Evolutionary conservation across 805 yeast species (phyloP).

Genomic region (Schwanniomyces pseudopolymorphus): DNA sequence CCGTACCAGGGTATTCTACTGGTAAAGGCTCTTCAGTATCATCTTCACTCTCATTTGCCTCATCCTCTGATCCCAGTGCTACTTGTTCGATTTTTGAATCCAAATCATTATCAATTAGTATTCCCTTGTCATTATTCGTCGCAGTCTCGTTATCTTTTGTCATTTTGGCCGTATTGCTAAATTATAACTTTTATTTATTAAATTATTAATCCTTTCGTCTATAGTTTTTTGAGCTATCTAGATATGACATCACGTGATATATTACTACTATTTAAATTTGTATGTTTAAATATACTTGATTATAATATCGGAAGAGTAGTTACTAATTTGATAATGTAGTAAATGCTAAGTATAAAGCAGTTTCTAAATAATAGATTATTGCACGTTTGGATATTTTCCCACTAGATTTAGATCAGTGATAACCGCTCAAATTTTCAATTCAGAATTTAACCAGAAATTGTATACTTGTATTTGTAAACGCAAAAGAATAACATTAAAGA

Average conservation of each 20-base stretch:
- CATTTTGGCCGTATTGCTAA: neutral
- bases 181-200: neutral
- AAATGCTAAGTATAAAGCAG: too few relatives aligned
- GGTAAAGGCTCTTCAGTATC: conserved; percentile 34
- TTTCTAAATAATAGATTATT: too few relatives aligned
- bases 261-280: too few relatives aligned
- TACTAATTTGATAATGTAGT: too few relatives aligned
- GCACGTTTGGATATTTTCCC: too few relatives aligned
- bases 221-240: neutral
- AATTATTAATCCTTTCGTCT: neutral
- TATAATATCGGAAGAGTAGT: too few relatives aligned
- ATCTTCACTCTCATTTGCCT: conserved; percentile 25
- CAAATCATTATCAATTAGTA: conserved; percentile 3
- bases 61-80: conserved; percentile 16
- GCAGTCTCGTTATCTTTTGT: neutral
- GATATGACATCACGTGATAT: neutral
- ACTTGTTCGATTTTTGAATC: neutral
- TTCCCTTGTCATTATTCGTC: conserved; percentile 6
- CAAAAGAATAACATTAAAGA: too few relatives aligned
- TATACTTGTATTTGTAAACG: too few relatives aligned
- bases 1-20: conserved; percentile 43
- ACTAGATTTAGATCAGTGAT: too few relatives aligned
- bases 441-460: too few relatives aligned
- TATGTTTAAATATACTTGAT: too few relatives aligned
- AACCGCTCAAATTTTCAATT: too few relatives aligned